phyloP scores from a whole-genome alignment of 768 basidiomycete species.

The Jaapia argillacea region DNA sequence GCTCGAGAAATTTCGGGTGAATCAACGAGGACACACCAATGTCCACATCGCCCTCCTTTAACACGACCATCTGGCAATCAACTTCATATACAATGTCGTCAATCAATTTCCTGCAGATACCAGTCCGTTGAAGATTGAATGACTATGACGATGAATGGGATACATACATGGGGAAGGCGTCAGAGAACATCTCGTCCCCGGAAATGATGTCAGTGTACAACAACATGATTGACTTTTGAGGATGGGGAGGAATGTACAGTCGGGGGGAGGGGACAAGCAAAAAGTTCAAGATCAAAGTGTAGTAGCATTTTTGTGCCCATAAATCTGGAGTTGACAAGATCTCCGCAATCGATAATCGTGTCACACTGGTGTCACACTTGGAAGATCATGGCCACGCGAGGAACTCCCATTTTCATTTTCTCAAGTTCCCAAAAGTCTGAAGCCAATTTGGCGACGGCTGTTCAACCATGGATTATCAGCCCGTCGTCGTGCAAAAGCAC shows the following conservation, averaged over 20 bases:
- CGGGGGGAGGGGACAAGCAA: conserved; percentile 6
- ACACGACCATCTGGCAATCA: conserved; percentile 58
- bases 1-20: neutral
- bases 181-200: conserved; percentile 88
- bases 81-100: conserved; percentile 82
- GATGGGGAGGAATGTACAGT: conserved; percentile 10
- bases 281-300: conserved; percentile 7
- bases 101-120: conserved; percentile 50
- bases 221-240: conserved; percentile 59
- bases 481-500: conserved; percentile 53
- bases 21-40: conserved; percentile 50
- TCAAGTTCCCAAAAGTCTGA: too few relatives aligned
- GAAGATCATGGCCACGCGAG: neutral
- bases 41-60: conserved; percentile 78
- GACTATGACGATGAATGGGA: neutral
- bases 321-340: conserved; percentile 11
- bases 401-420: too few relatives aligned
- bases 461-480: conserved; percentile 67
- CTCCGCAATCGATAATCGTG: conserved; percentile 5
- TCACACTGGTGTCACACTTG: neutral
- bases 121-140: neutral
- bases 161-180: conserved; percentile 80
- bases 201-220: conserved; percentile 66
- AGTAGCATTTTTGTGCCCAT: conserved; percentile 9
- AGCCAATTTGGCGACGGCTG: too few relatives aligned